phyloP scores from a whole-genome alignment of 2,329 filamentous ascomycete genomes.

The Lojkania enalia region DNA sequence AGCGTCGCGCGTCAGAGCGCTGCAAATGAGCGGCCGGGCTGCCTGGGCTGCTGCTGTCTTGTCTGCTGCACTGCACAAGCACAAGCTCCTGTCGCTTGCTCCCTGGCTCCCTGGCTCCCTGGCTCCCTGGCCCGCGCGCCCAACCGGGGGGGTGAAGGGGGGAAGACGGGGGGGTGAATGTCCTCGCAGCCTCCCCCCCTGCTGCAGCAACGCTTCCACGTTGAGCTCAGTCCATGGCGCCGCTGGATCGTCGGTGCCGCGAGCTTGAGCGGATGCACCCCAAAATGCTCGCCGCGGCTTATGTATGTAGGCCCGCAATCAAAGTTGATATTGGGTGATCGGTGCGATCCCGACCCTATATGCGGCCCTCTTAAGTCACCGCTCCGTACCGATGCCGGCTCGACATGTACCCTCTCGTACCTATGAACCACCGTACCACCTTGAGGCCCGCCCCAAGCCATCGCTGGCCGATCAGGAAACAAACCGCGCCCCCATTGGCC shows the following conservation, averaged over 20 bases:
- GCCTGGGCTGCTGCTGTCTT: constrained; percentile 26
- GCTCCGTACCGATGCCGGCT: constrained; percentile 38
- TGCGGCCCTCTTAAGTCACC: constrained; percentile 24
- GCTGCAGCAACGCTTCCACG: constrained; percentile 35
- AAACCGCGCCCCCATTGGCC: constrained; percentile 34
- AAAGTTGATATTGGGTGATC: constrained; percentile 44
- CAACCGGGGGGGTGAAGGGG: too few relatives aligned
- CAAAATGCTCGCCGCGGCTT: too few relatives aligned
- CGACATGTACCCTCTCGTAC: constrained; percentile 38
- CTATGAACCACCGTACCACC: constrained; percentile 29
- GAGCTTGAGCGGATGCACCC: constrained; percentile 40
- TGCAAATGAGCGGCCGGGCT: constrained; percentile 37
- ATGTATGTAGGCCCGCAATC: constrained; percentile 41
- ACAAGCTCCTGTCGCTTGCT: constrained; percentile 7
- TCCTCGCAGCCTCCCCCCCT: too few relatives aligned
- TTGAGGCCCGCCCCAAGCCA: constrained; percentile 14
- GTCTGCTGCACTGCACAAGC: constrained; percentile 23
- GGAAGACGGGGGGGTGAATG: too few relatives aligned
- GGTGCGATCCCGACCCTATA: constrained; percentile 39
- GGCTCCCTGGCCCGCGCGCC: constrained; percentile 8
- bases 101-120: constrained; percentile 28
- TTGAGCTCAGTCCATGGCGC: constrained; percentile 41
- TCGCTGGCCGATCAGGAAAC: constrained; percentile 32
- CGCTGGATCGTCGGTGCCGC: constrained; percentile 41
- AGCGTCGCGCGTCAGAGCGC: constrained; percentile 41